Conservation (phyloP, 305 asterid species). For the Vinca major region DNA sequence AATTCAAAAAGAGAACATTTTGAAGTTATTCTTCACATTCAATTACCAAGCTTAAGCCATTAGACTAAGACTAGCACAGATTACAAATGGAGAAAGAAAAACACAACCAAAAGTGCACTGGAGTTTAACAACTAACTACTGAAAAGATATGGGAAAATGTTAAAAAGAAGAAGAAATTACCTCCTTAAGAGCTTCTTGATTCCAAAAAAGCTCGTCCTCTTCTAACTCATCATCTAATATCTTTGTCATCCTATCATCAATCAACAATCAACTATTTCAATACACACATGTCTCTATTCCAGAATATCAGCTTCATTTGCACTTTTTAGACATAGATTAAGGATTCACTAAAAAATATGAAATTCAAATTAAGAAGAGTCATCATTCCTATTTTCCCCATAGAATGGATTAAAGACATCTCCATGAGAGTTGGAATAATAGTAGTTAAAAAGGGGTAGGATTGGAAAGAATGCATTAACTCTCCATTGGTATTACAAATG, state of each 20-base stretch:
- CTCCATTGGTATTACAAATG: no score
- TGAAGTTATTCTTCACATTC: background rate
- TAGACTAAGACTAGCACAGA: background rate
- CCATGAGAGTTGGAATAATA: no score
- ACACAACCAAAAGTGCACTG: background rate
- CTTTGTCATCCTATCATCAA: slow-evolving; percentile 59
- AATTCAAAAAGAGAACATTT: slow-evolving; percentile 8
- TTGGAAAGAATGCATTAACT: no score
- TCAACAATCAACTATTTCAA: slow-evolving; percentile 10
- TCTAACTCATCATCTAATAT: slow-evolving; percentile 78
- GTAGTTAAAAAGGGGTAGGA: no score
- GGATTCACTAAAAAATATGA: no score
- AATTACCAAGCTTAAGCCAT: slow-evolving; percentile 8
- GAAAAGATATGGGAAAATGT: no score
- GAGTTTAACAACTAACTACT: background rate
- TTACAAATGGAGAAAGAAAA: background rate
- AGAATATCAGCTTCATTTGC: no score
- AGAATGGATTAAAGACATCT: no score
- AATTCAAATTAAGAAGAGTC: no score
- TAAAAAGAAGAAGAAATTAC: slow-evolving; percentile 19
- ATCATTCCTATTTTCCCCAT: no score
- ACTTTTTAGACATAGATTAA: no score
- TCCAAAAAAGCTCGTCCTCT: slow-evolving; percentile 87
- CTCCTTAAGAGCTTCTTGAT: slow-evolving; percentile 93
- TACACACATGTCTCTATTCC: background rate